These are phyloP conservation scores for Globisporangium nodosum DNA, from an alignment of 352 stramenopile species.

Conservation along the genomic window DNA sequence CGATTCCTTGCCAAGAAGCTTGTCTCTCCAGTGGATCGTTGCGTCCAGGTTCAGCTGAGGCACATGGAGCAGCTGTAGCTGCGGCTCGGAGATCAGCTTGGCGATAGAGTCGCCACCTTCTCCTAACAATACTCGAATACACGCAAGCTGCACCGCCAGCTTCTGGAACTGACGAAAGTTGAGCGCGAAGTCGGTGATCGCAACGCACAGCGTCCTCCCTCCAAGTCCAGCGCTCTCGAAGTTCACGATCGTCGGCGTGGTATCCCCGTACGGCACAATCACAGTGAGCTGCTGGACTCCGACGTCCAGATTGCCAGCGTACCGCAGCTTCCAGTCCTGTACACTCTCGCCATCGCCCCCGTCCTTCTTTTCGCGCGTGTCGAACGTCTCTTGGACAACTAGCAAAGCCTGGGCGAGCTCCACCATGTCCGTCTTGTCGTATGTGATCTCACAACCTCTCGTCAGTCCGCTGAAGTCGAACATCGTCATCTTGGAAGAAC, in stretches of 20 bases:
- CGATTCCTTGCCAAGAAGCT: background rate
- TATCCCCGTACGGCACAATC: conserved; percentile 26
- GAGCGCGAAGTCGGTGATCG: conserved; percentile 34
- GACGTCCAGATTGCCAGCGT: conserved; percentile 40
- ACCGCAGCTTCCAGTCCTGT: conserved; percentile 35
- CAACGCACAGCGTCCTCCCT: conserved; percentile 22
- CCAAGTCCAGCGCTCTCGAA: conserved; percentile 10
- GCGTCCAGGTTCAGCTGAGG: conserved; percentile 22
- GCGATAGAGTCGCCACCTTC: background rate
- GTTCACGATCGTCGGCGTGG: conserved; percentile 9
- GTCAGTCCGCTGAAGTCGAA: conserved; percentile 30
- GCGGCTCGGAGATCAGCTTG: background rate
- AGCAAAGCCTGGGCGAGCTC: conserved; percentile 10
- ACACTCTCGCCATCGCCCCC: background rate
- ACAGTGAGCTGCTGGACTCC: conserved; percentile 33
- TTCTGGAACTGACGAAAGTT: conserved; percentile 54
- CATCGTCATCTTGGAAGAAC: conserved; percentile 11
- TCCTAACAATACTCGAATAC: conserved; percentile 15
- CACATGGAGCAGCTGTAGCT: conserved; percentile 18
- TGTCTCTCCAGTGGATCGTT: conserved; percentile 22
- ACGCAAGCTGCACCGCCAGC: conserved; percentile 28
- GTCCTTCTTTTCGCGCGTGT: conserved; percentile 22
- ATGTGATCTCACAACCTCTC: conserved; percentile 13
- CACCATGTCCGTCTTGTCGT: conserved; percentile 5
- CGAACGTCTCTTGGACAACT: conserved; percentile 31